These are phyloP conservation scores for Ustilago hordei DNA, from an alignment of 1,284 basidiomycete species.

Conservation along the genomic window DNA sequence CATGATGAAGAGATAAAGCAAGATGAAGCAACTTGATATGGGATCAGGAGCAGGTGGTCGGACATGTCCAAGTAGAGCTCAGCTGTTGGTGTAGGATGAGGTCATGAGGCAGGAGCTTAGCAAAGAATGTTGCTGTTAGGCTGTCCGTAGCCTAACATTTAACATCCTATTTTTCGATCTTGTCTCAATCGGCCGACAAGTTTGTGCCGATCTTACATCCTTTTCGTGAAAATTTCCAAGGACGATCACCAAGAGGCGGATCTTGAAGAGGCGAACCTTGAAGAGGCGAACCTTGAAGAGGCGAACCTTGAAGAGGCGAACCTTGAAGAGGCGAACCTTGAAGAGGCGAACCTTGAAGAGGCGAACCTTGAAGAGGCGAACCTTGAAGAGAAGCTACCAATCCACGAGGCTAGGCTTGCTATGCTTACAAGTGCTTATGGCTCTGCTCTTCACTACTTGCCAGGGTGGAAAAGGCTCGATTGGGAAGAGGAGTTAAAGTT, in stretches of 20 bases:
- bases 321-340: not conserved
- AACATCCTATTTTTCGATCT: not conserved
- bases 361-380: not conserved
- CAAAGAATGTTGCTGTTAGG: not conserved
- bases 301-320: not conserved
- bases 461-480: too few relatives aligned
- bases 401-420: not conserved
- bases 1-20: not conserved
- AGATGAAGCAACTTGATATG: not conserved
- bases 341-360: not conserved
- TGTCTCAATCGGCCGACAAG: not conserved
- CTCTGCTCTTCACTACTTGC: not conserved
- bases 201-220: not conserved
- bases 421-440: not conserved
- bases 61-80: too few relatives aligned
- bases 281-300: not conserved
- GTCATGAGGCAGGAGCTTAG: slow-evolving; percentile 24
- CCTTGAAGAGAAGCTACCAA: not conserved
- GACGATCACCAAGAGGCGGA: slow-evolving; percentile 11
- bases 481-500: not conserved
- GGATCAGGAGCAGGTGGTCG: too few relatives aligned
- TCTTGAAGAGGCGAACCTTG: too few relatives aligned
- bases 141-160: not conserved
- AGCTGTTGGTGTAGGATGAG: slow-evolving; percentile 13
- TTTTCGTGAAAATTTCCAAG: not conserved